These are phyloP conservation scores for Alnus rubra DNA, from an alignment of 306 rosid genomes.

Conservation along the genomic window DNA sequence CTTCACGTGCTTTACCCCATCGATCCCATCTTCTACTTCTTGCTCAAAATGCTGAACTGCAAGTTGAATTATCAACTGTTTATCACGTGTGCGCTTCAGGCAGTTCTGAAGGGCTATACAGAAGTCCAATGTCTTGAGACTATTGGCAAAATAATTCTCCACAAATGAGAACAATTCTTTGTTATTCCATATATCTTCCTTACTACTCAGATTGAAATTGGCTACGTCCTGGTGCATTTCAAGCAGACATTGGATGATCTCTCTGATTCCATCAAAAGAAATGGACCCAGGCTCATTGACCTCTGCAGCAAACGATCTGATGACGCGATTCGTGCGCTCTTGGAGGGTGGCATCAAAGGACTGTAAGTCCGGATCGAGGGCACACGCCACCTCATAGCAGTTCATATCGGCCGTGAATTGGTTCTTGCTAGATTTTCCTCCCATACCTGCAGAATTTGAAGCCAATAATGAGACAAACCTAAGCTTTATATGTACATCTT, in stretches of 20 bases:
- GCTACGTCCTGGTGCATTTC: conserved; percentile 80
- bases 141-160: conserved; percentile 63
- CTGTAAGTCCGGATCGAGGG: conserved; percentile 54
- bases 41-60: conserved; percentile 57
- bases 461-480: not conserved
- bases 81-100: conserved; percentile 53
- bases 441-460: conserved; percentile 51
- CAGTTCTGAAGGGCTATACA: conserved; percentile 68
- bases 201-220: conserved; percentile 56
- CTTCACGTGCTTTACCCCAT: conserved; percentile 49
- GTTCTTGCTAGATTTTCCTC: conserved; percentile 65
- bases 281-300: conserved; percentile 48
- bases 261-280: conserved; percentile 63
- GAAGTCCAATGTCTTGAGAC: conserved; percentile 59
- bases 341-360: conserved; percentile 63
- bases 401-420: conserved; percentile 52
- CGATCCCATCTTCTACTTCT: conserved; percentile 48
- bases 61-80: conserved; percentile 54
- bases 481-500: not conserved
- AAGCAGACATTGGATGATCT: conserved; percentile 62
- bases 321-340: conserved; percentile 61
- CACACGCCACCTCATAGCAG: conserved; percentile 73
- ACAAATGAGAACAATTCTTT: conserved; percentile 62
- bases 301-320: conserved; percentile 56
- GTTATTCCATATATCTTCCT: conserved; percentile 68